Percentiles rank a stretch among this genome's conserved stretches.
phyloP scores from a whole-genome alignment of 371 early-diverging fungal genomes.

The Phascolomyces articulosus region DNA sequence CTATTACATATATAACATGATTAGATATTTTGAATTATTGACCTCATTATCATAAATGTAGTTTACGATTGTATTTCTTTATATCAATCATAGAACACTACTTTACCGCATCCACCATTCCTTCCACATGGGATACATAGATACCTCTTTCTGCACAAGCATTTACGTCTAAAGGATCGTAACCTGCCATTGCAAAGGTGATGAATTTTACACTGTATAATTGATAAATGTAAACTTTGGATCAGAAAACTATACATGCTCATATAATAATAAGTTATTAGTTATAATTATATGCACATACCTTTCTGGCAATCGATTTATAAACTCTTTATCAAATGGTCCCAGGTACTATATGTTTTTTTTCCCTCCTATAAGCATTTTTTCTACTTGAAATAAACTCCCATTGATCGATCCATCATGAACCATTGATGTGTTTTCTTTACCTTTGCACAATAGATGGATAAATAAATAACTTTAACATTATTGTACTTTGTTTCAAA shows the following conservation, averaged over 20 bases:
- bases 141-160: constrained; percentile 39
- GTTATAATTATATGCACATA: not conserved
- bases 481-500: constrained; percentile 38
- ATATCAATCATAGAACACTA: no score
- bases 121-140: constrained; percentile 44
- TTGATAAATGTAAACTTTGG: no score
- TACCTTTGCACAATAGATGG: constrained; percentile 28
- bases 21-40: no score
- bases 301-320: constrained; percentile 31
- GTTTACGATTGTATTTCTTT: no score
- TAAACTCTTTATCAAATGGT: constrained; percentile 37
- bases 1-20: constrained; percentile 4
- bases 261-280: no score
- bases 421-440: not conserved
- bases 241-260: no score
- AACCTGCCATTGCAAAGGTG: constrained; percentile 39
- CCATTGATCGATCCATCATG: no score
- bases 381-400: not conserved
- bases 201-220: constrained; percentile 36
- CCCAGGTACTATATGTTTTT: constrained; percentile 19
- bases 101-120: constrained; percentile 40
- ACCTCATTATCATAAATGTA: no score
- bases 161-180: constrained; percentile 40
- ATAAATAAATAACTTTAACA: constrained; percentile 18
- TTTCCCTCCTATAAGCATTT: no score